Evolutionary conservation across 352 stramenopile species (phyloP), one percentile per base, ranked within the genome.

Genomic region (Pythium apleroticum): DNA sequence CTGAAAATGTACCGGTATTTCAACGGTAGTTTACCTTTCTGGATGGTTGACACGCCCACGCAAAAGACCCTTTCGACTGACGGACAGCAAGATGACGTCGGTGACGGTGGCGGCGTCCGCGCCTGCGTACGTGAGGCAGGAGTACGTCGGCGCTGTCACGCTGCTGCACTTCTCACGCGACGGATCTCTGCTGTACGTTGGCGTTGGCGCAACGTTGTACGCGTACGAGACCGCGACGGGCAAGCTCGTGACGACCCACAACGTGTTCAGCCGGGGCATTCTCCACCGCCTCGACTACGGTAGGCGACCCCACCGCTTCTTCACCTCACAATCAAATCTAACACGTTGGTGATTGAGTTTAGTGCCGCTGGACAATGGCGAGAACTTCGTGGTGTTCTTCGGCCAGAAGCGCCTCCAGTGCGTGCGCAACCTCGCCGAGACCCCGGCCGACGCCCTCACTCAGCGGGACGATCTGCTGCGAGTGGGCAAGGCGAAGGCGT

Each of bases 111-210:
- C 17, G 19, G n/a, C 35, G 14, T 20, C 25, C 4, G 46, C 22
- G 33, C 37, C 53, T 1, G 27, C 49, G 52, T 81, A 67, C 62
- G 62, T 63, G 6, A 96, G 94, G 69, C 74, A 80, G 59, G 81
- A 90, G 64, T 94, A 87, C 69, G 57, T 94, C 19, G 86, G 88
- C 57, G 83, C 88, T n/a, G 88, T 96, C 56, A 95, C 88, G 65
- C 72, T 93, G 52, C 66, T 93, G 49, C 73, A 76, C 33, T 96
- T 95, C 72, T 92, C 85, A 1, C 46, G 54, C 3, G 71, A 90
- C 68, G 86, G 85, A 3, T 84, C 76, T 48, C 31, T 95, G 30
- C 71, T 96, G 4, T 93, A 89, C 61, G 85, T 89, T 5, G 86
- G 83, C 43, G 78, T 91, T 15, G 88, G 88, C 1, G 55, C 78